phyloP scores from a whole-genome alignment of 305 asterid species.

The Rubia occidens region DNA sequence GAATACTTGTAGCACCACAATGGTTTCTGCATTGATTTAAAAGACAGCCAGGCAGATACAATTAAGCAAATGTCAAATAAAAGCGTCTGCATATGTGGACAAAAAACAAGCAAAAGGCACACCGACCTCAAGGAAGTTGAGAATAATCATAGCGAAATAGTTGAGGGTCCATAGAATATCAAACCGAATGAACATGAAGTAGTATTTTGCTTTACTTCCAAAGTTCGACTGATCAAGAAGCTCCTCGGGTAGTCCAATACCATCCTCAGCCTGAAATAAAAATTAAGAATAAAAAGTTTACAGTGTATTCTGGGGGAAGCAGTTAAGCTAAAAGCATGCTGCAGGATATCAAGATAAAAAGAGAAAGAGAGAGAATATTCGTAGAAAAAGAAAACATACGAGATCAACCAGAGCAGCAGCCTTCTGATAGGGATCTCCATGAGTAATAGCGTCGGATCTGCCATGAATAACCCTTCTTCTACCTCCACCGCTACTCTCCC shows the following conservation, averaged over 20 bases:
- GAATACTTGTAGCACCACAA: conserved; percentile 71
- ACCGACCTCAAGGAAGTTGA: conserved; percentile 89
- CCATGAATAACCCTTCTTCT: conserved; percentile 21
- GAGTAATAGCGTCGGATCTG: conserved; percentile 65
- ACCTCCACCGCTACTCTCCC: conserved; percentile 26
- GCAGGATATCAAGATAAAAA: conserved; percentile 7
- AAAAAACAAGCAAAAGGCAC: conserved; percentile 16
- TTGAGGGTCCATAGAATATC: conserved; percentile 86
- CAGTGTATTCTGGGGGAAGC: conserved; percentile 1
- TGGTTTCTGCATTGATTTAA: conserved; percentile 64
- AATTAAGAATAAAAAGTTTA: background rate
- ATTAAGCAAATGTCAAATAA: conserved; percentile 1
- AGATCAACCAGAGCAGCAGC: conserved; percentile 99
- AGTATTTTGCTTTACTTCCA: conserved; percentile 52
- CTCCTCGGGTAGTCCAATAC: conserved; percentile 94
- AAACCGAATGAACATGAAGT: conserved; percentile 68
- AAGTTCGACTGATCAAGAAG: conserved; percentile 75
- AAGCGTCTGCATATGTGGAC: conserved; percentile 3
- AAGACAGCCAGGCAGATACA: conserved; percentile 16
- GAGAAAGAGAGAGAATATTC: background rate
- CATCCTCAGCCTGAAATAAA: conserved; percentile 89
- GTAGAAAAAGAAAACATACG: conserved; percentile 35
- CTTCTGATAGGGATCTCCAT: conserved; percentile 71
- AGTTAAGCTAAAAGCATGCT: conserved; percentile 6
- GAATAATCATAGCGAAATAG: conserved; percentile 65